Evolutionary conservation across 768 basidiomycete genomes (phyloP).

Genomic region (Tylopilus balloui): DNA sequence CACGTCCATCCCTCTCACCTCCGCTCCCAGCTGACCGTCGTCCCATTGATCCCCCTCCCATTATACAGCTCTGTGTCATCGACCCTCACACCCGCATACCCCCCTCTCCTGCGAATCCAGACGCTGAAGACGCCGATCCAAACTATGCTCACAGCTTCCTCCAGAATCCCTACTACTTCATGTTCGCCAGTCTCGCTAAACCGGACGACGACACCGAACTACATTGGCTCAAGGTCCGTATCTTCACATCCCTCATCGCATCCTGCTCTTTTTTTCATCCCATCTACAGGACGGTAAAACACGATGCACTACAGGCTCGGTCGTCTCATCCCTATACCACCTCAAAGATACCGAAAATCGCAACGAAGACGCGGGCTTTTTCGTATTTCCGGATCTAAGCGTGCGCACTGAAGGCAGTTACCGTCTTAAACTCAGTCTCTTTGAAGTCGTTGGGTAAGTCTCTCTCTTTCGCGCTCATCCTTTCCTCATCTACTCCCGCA

Average conservation of each 20-base stretch:
- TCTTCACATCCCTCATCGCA: not conserved
- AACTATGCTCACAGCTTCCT: conserved; percentile 59
- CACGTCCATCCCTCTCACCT: conserved; percentile 1
- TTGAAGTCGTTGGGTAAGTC: conserved; percentile 87
- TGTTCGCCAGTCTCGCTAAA: conserved; percentile 88
- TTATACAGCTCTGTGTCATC: conserved; percentile 89
- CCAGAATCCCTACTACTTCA: conserved; percentile 93
- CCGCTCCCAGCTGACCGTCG: conserved; percentile 75
- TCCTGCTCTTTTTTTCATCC: not conserved
- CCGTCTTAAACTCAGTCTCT: conserved; percentile 63
- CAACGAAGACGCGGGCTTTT: conserved; percentile 80
- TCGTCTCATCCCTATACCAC: conserved; percentile 88
- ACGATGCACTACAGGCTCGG: conserved; percentile 84
- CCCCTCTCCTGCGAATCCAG: conserved; percentile 25
- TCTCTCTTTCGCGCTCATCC: not conserved
- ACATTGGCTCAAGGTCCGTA: conserved; percentile 72
- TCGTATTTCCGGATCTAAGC: conserved; percentile 93
- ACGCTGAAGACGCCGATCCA: conserved; percentile 33
- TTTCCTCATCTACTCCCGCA: conserved; percentile 27
- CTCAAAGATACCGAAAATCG: conserved; percentile 70
- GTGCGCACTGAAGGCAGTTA: conserved; percentile 92
- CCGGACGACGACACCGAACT: conserved; percentile 86
- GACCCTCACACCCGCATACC: conserved; percentile 48
- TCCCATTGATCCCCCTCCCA: conserved; percentile 94
- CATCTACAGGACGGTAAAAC: conserved; percentile 74